Evolutionary conservation across 2,329 filamentous ascomycete genomes (phyloP).

Genomic region (Alternaria alternata): DNA sequence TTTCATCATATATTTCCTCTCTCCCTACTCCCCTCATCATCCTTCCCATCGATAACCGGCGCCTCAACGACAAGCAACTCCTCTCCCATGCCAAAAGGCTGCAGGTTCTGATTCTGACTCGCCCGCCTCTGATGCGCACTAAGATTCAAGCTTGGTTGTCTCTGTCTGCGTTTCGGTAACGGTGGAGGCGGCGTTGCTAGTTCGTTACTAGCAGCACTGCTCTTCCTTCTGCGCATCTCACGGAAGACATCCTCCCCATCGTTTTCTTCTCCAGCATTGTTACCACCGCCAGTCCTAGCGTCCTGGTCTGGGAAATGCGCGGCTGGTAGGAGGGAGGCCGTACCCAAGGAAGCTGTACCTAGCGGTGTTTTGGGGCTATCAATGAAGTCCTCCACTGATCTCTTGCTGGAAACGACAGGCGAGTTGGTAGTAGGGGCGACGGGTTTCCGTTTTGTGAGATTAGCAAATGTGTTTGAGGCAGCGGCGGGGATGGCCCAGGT

Average conservation of each 20-base stretch:
- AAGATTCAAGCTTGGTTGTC: conserved; percentile 40
- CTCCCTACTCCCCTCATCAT: not conserved
- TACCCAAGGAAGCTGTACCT: conserved; percentile 10
- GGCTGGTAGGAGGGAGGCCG: conserved; percentile 11
- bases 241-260: conserved; percentile 20
- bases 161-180: conserved; percentile 58
- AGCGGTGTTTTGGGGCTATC: conserved; percentile 6
- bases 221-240: conserved; percentile 18
- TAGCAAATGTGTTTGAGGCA: conserved; percentile 42
- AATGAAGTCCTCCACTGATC: conserved; percentile 19
- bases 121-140: conserved; percentile 13
- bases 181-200: conserved; percentile 48
- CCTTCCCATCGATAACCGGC: conserved; percentile 18
- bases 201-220: conserved; percentile 5
- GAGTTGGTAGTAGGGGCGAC: conserved; percentile 40
- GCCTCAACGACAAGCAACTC: conserved; percentile 44
- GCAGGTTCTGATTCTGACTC: conserved; percentile 8
- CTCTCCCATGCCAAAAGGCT: conserved; percentile 17
- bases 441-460: conserved; percentile 70
- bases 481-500: conserved; percentile 60
- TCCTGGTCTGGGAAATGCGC: conserved; percentile 13
- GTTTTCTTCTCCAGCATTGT: conserved; percentile 3
- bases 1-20: not conserved
- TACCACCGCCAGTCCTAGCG: not conserved
- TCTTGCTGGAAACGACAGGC: conserved; percentile 8